These are phyloP conservation scores for Polychaeton citri DNA, from an alignment of 2,329 filamentous ascomycete genomes.

Conservation along the genomic window DNA sequence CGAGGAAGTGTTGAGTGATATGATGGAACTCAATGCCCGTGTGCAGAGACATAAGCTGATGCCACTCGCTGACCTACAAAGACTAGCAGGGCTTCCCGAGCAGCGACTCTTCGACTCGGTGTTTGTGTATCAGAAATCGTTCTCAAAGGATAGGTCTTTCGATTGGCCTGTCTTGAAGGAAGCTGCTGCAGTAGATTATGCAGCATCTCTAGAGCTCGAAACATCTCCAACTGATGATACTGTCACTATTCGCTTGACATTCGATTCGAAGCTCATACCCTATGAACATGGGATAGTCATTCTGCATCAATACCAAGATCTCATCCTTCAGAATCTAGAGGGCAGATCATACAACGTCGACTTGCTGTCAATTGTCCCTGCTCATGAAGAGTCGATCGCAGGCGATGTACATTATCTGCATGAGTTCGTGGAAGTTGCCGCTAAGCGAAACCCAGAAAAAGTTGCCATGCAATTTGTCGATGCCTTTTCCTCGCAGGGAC, in stretches of 20 bases:
- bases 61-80: slow-evolving; percentile 59
- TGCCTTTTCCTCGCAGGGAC: slow-evolving; percentile 22
- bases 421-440: slow-evolving; percentile 59
- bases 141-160: slow-evolving; percentile 8
- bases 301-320: slow-evolving; percentile 56
- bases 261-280: slow-evolving; percentile 52
- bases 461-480: slow-evolving; percentile 58
- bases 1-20: slow-evolving; percentile 42
- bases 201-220: slow-evolving; percentile 68
- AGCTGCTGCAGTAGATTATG: slow-evolving; percentile 59
- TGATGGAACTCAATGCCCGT: slow-evolving; percentile 52
- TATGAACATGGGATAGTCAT: slow-evolving; percentile 52
- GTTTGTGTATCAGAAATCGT: slow-evolving; percentile 63
- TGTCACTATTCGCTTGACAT: slow-evolving; percentile 54
- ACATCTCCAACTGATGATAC: slow-evolving; percentile 20
- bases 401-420: slow-evolving; percentile 54
- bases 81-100: slow-evolving; percentile 52
- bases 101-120: slow-evolving; percentile 69
- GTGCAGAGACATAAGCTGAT: slow-evolving; percentile 59
- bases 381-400: slow-evolving; percentile 43
- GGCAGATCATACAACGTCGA: slow-evolving; percentile 29
- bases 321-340: slow-evolving; percentile 45
- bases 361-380: slow-evolving; percentile 45
- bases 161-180: slow-evolving; percentile 54
- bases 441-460: slow-evolving; percentile 41